phyloP scores from a whole-genome alignment of 352 stramenopile genomes.

The Pseudoperonospora humuli region DNA sequence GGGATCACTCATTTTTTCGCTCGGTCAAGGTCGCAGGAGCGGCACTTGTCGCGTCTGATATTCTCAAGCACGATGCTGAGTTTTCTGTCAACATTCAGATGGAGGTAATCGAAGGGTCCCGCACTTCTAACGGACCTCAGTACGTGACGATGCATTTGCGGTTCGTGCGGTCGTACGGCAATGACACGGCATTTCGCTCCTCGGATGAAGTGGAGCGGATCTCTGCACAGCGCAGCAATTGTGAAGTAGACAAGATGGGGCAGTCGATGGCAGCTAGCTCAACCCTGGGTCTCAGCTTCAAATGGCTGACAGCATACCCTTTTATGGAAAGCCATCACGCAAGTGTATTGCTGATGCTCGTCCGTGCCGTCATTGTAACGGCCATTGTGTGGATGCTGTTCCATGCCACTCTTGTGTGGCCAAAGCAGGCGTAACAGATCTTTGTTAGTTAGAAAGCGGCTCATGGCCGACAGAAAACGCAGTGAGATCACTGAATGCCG shows the following conservation, averaged over 20 bases:
- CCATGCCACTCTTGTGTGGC: constrained; percentile 18
- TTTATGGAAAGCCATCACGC: constrained; percentile 19
- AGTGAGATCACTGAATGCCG: constrained; percentile 19
- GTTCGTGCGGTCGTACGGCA: constrained; percentile 17
- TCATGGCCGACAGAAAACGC: constrained; percentile 12
- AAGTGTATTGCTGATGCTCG: constrained; percentile 30
- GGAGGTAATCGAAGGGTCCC: constrained; percentile 32
- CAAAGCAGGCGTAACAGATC: constrained; percentile 15
- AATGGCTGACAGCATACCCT: constrained; percentile 29
- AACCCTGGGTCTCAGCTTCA: constrained; percentile 9
- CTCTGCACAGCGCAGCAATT: constrained; percentile 1
- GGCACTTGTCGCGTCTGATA: constrained; percentile 32
- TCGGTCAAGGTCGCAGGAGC: constrained; percentile 48
- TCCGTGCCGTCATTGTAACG: constrained; percentile 27
- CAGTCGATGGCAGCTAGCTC: not conserved
- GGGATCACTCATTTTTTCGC: constrained; percentile 57
- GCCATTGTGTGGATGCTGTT: constrained; percentile 33
- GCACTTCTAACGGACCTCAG: constrained; percentile 20
- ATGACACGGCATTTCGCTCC: constrained; percentile 13
- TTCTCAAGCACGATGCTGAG: constrained; percentile 31
- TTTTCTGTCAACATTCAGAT: constrained; percentile 44
- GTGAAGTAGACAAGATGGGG: constrained; percentile 7
- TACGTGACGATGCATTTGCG: constrained; percentile 29
- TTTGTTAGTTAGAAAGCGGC: constrained; percentile 16
- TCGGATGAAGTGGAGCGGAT: constrained; percentile 21